Conservation (phyloP, 2,329 filamentous ascomycete species). For the Allantophomopsis cytisporea region DNA sequence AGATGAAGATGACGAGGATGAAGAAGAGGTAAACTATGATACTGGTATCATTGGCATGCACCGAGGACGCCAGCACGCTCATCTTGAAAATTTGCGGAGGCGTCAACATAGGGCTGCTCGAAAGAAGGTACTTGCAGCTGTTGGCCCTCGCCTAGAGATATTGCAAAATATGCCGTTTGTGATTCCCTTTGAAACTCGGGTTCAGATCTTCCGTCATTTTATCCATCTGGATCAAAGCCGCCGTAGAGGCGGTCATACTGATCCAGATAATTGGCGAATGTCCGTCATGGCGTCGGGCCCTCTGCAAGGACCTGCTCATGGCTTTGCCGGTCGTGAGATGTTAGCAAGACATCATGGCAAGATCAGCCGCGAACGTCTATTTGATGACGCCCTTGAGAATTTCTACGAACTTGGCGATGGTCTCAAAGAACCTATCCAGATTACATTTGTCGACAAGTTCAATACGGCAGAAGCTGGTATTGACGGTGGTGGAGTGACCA, state of each 20-base stretch:
- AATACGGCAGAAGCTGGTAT: slow-evolving; percentile 82
- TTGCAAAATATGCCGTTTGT: slow-evolving; percentile 94
- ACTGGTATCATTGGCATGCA: slow-evolving; percentile 34
- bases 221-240: slow-evolving; percentile 70
- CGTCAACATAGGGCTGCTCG: slow-evolving; percentile 54
- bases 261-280: slow-evolving; percentile 65
- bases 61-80: slow-evolving; percentile 46
- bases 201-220: slow-evolving; percentile 88
- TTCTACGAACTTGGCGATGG: slow-evolving; percentile 74
- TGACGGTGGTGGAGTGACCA: slow-evolving; percentile 92
- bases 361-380: slow-evolving; percentile 66
- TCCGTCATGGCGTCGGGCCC: slow-evolving; percentile 24
- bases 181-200: slow-evolving; percentile 82
- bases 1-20: slow-evolving; percentile 31
- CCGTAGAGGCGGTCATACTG: slow-evolving; percentile 56
- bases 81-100: slow-evolving; percentile 46
- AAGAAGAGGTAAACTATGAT: slow-evolving; percentile 19
- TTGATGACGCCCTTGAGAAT: slow-evolving; percentile 72
- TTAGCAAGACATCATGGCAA: slow-evolving; percentile 57
- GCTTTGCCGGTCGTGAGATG: slow-evolving; percentile 19
- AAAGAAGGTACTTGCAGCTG: slow-evolving; percentile 59
- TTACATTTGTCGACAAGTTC: slow-evolving; percentile 90
- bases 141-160: slow-evolving; percentile 80
- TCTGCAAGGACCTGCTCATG: slow-evolving; percentile 1
- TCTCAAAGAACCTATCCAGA: slow-evolving; percentile 90